These are phyloP conservation scores for Venturia carpophila DNA, from an alignment of 2,329 filamentous ascomycete species.

Conservation along the genomic window DNA sequence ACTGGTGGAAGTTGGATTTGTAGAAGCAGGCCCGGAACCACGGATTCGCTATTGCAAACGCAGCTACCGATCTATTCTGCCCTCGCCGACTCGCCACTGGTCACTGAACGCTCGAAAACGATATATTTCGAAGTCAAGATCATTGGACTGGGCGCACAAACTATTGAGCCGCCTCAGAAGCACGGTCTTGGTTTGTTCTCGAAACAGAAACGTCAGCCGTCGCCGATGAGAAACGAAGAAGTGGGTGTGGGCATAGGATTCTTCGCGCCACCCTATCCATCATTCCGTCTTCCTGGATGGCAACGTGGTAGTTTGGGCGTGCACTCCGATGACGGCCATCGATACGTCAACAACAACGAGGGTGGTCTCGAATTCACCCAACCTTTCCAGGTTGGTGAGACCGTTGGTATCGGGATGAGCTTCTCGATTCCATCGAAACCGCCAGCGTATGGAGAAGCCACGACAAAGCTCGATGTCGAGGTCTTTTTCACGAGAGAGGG, in stretches of 20 bases:
- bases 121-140: conserved; percentile 68
- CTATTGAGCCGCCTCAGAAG: conserved; percentile 11
- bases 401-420: conserved; percentile 63
- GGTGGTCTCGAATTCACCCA: conserved; percentile 62
- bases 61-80: conserved; percentile 62
- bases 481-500: conserved; percentile 68
- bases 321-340: conserved; percentile 72
- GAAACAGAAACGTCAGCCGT: neutral
- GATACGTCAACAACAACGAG: conserved; percentile 66
- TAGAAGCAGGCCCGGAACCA: conserved; percentile 35
- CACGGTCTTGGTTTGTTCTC: conserved; percentile 8
- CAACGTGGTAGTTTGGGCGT: conserved; percentile 66
- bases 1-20: conserved; percentile 34
- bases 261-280: conserved; percentile 65
- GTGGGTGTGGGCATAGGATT: conserved; percentile 62
- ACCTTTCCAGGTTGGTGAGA: conserved; percentile 57
- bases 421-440: conserved; percentile 39
- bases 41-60: conserved; percentile 57
- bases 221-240: conserved; percentile 24
- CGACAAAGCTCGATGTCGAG: conserved; percentile 41
- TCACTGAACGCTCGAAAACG: conserved; percentile 43
- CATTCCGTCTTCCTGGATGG: conserved; percentile 73
- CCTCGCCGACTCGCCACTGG: conserved; percentile 50
- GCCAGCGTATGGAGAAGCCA: conserved; percentile 25
- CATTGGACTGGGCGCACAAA: conserved; percentile 33